Conservation (phyloP, 768 basidiomycete genomes). For the Mycena crocata region DNA sequence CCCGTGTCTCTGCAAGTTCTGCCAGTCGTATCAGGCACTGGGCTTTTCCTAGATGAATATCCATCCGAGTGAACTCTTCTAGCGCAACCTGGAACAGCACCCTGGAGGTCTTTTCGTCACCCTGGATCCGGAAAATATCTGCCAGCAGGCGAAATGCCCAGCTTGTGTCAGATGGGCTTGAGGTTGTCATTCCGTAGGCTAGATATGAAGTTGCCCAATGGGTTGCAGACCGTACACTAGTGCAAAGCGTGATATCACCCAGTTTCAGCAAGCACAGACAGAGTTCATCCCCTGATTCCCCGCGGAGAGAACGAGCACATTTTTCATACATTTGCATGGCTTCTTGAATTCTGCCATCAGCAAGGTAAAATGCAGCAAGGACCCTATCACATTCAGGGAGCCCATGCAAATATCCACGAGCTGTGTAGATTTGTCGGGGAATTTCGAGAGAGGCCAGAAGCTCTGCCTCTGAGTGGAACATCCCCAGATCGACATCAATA, state of each 20-base stretch:
- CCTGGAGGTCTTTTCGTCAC: background rate
- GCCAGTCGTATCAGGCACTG: background rate
- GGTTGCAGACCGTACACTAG: background rate
- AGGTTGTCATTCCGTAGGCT: background rate
- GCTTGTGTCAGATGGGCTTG: background rate
- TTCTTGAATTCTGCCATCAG: background rate
- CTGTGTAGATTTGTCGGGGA: slow-evolving; percentile 4
- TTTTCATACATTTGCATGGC: slow-evolving; percentile 1
- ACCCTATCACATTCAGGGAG: slow-evolving; percentile 2
- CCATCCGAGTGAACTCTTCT: background rate
- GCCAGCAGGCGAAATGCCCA: background rate
- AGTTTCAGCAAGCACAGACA: background rate
- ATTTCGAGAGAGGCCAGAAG: background rate
- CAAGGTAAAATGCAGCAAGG: background rate
- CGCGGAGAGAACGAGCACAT: background rate
- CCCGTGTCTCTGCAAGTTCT: background rate
- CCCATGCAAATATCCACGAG: slow-evolving; percentile 3
- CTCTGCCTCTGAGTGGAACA: background rate
- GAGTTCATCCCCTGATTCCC: background rate
- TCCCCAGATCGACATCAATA: background rate
- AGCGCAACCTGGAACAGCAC: background rate
- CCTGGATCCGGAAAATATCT: background rate
- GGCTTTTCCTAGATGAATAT: background rate
- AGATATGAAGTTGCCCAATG: background rate
- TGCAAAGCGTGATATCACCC: background rate